Base-by-base conservation (phyloP, 495 filamentous ascomycete genomes). In the Penicillium parvum region DNA sequence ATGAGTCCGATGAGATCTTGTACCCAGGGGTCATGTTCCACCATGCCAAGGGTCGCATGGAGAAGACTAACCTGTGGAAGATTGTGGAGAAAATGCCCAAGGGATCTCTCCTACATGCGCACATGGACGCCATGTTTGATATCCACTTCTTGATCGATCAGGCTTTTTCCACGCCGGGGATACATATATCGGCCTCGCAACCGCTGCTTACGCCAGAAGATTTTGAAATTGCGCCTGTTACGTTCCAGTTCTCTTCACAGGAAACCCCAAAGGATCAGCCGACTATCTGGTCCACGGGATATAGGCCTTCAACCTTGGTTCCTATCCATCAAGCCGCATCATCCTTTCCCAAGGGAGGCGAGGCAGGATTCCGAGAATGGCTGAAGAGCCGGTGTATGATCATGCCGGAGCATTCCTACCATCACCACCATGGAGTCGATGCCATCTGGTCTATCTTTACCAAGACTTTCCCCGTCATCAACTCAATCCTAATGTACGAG, bases 11-110 rank as follows among this genome's bases (percentile, higher is more conserved):
- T 11, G 69, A 78, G 27, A 69, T 65, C 15, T 68, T 86, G 17
- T 83, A 85, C 57, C 88, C 88, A 1, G 88, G 90, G 1, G 91
- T 94, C 78, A 90, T 91, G 83, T 95, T 95, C 54, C 78, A 74
- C 7, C 69, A 88, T 17, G 87, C 87, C 45, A 88, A 85, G 59
- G 75, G 80, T 16, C 73, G 78, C 7, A 89, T 95, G 80, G 86
- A 91, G 59, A 72, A 73, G 49, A 90, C 86, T 5, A 83, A 82
- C 52, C 73, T 96, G 7, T 97, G 89, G 88, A 75, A 77, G 47
- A 92, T 96, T 40, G 77, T 96, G 3, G 73, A 82, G 35, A 75
- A 67, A 30, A 86, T 98, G 85, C 92, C 92, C 15, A 97, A 98
- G 58, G 92, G 92, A 3, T 81, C 85, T 4, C 73, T 97, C 7